These are phyloP conservation scores for Zygosaccharomyces sapae DNA, from an alignment of 1,139 yeast species.

Conservation along the genomic window DNA sequence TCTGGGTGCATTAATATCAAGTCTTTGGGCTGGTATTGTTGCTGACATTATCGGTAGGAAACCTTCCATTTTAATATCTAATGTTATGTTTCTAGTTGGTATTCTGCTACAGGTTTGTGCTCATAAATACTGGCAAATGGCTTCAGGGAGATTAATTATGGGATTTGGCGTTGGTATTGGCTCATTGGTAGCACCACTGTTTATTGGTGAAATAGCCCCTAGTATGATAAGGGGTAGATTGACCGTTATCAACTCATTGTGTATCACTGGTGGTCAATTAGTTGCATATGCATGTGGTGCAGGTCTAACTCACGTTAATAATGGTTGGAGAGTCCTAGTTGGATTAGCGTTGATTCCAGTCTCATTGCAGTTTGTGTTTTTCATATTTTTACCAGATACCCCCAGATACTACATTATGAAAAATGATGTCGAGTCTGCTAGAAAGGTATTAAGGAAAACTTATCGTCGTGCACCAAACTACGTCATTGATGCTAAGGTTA, in stretches of 20 bases:
- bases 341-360: conserved; percentile 90
- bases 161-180: conserved; percentile 97
- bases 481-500: conserved; percentile 53
- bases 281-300: conserved; percentile 92
- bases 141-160: conserved; percentile 82
- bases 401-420: conserved; percentile 82
- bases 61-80: conserved; percentile 73
- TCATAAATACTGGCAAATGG: conserved; percentile 83
- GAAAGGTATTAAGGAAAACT: conserved; percentile 55
- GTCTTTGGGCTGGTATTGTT: conserved; percentile 67
- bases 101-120: conserved; percentile 80
- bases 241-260: conserved; percentile 48
- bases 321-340: conserved; percentile 92
- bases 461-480: conserved; percentile 55
- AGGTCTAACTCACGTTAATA: conserved; percentile 64
- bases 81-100: conserved; percentile 73
- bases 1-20: conserved; percentile 80
- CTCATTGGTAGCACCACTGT: conserved; percentile 82
- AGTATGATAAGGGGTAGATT: conserved; percentile 85
- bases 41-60: conserved; percentile 85
- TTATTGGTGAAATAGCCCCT: conserved; percentile 90
- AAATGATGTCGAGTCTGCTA: conserved; percentile 62
- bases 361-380: conserved; percentile 66
- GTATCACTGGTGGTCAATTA: conserved; percentile 80
- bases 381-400: conserved; percentile 88